These are phyloP conservation scores for Penicillium maclennaniae DNA, from an alignment of 495 filamentous ascomycete genomes.

Conservation along the genomic window DNA sequence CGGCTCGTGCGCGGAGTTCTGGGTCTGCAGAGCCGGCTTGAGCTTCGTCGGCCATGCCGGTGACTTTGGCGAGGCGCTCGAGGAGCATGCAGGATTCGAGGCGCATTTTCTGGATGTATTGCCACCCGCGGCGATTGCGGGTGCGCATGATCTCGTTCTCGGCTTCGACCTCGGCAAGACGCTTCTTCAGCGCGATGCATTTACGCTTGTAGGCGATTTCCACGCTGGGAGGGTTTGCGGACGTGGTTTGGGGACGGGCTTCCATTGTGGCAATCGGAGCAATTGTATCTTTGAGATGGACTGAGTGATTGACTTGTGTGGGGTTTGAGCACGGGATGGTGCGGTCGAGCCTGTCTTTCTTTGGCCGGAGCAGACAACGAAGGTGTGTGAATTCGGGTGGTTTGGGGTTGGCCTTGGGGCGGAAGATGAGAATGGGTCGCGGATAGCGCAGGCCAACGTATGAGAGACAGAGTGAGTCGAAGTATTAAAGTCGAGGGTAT, in stretches of 20 bases:
- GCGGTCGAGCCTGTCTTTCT: not conserved
- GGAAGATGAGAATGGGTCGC: not conserved
- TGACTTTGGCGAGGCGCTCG: constrained; percentile 79
- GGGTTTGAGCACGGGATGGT: not conserved
- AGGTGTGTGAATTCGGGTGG: not conserved
- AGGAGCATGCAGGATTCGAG: constrained; percentile 87
- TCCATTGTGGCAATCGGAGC: constrained; percentile 27
- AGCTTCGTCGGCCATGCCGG: constrained; percentile 61
- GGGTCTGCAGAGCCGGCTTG: constrained; percentile 31
- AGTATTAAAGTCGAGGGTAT: not conserved
- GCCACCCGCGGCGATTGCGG: constrained; percentile 73
- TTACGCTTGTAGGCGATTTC: constrained; percentile 95
- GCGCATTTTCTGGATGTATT: constrained; percentile 85
- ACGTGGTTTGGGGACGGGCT: constrained; percentile 19
- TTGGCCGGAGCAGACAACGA: not conserved
- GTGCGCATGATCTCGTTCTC: constrained; percentile 76
- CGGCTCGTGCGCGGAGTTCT: constrained; percentile 34
- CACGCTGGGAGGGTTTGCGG: constrained; percentile 72
- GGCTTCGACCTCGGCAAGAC: constrained; percentile 84
- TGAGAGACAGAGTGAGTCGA: not conserved
- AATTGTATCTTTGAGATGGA: not conserved
- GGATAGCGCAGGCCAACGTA: not conserved
- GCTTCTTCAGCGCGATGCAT: constrained; percentile 90
- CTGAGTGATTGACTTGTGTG: not conserved
- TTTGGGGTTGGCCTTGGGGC: not conserved